Base-by-base conservation (phyloP, 2,329 filamentous ascomycete species). In the Chaetomiaceae sp. region DNA sequence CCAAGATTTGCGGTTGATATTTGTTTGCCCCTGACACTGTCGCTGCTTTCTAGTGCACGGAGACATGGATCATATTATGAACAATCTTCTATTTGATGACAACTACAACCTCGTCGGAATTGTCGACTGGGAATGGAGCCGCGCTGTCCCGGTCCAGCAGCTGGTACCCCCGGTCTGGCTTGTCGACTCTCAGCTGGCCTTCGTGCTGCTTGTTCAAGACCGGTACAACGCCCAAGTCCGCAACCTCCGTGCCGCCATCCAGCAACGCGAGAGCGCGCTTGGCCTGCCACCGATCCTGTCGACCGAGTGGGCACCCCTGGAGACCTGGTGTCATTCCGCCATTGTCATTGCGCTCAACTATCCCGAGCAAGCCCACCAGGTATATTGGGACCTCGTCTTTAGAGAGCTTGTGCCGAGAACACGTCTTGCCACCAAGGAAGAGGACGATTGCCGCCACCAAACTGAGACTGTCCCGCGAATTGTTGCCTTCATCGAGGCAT, bases 41-140 rank as follows among this genome's bases (percentile, higher is more conserved):
- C 5, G 9, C 25, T 27, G 25, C 10, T 10, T 27, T 5, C 23
- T 48, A 48, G 48, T 35, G n/a, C 48, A 50, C 34, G 41, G 48
- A 13, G 48, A 50, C 12, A 45, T 50, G 41, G 48, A 50, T 9
- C 19, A 25, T 4, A 14, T 40, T 1, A 34, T 45, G 9, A 19
- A 34, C 19, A 50, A 50, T 20, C 23, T 50, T 3, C n/a, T 50
- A 9, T 50, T 50, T 10, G 41, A 50, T 34, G 8, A 44, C 4
- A 41, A 50, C 34, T 44, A 40, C 41, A 44, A 45, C n/a, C 48
- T 40, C 5, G 41, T 50, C 13, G 41, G 41, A 5, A 12, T 50
- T 13, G 25, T 50, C 13, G 48, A 50, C 25, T 50, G 48, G 48
- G 48, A 50, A 33, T 50, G 48, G 41, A 50, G 48, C 35, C 41